phyloP scores from a whole-genome alignment of 129 eudicot genomes.

The Flaveria bidentis region DNA sequence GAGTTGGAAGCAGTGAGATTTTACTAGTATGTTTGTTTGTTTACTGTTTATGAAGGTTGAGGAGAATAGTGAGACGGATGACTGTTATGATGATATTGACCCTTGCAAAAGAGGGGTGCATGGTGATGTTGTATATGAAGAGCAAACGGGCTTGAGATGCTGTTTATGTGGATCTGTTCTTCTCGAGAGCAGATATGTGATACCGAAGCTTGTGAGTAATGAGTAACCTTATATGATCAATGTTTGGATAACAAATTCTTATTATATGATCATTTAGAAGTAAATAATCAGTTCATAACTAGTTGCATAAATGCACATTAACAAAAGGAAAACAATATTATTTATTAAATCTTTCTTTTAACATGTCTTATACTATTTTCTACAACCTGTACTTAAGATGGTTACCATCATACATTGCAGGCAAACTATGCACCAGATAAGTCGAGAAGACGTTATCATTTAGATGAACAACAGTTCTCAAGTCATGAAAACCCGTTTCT shows the following conservation, averaged over 20 bases:
- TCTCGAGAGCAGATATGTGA: constrained; percentile 40
- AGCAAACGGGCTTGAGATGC: constrained; percentile 53
- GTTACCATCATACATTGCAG: constrained; percentile 10
- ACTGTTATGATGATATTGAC: background rate
- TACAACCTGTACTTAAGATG: no score
- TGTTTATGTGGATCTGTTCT: constrained; percentile 37
- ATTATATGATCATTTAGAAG: background rate
- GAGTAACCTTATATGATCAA: constrained; percentile 20
- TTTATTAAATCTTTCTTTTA: no score
- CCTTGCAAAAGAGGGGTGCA: constrained; percentile 46
- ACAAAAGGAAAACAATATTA: no score
- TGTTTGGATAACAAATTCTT: background rate
- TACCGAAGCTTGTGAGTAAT: constrained; percentile 47
- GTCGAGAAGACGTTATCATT: constrained; percentile 10
- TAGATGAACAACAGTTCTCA: constrained; percentile 15
- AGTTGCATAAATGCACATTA: no score
- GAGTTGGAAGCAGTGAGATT: no score
- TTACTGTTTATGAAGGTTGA: constrained; percentile 30
- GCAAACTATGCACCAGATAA: constrained; percentile 25
- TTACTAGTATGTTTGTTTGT: no score
- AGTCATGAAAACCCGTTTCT: background rate
- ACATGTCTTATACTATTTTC: no score
- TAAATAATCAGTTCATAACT: background rate
- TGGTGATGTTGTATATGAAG: constrained; percentile 35
- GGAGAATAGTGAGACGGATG: constrained; percentile 11